Evolutionary conservation across 2,329 filamentous ascomycete genomes (phyloP).

Genomic region (Botrytis aclada): DNA sequence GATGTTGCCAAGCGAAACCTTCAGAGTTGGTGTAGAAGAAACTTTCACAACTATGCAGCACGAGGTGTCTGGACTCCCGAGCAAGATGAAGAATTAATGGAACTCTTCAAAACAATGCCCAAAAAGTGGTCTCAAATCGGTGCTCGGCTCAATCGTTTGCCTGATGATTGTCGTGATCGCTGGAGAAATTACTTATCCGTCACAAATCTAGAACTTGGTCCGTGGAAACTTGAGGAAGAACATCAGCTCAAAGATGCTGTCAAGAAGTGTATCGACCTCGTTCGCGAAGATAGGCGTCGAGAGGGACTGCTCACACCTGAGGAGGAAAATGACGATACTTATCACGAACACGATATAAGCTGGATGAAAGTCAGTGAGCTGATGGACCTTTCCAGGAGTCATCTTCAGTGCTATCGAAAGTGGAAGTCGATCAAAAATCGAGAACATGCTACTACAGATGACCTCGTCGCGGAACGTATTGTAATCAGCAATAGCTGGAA

Average conservation of each 20-base stretch:
- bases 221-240: slow-evolving; percentile 63
- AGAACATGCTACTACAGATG: slow-evolving; percentile 28
- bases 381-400: slow-evolving; percentile 60
- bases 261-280: slow-evolving; percentile 48
- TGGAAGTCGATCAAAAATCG: slow-evolving; percentile 53
- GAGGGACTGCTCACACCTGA: slow-evolving; percentile 35
- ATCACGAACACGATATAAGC: slow-evolving; percentile 54
- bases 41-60: slow-evolving; percentile 63
- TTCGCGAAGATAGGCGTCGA: slow-evolving; percentile 41
- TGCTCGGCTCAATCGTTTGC: slow-evolving; percentile 59
- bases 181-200: slow-evolving; percentile 66
- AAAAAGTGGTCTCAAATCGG: slow-evolving; percentile 62
- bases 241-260: slow-evolving; percentile 44
- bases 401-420: slow-evolving; percentile 66
- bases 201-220: slow-evolving; percentile 47
- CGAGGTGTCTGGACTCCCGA: slow-evolving; percentile 58
- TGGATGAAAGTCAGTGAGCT: slow-evolving; percentile 63
- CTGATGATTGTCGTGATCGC: slow-evolving; percentile 65
- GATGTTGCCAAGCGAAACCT: slow-evolving; percentile 52
- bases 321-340: slow-evolving; percentile 31
- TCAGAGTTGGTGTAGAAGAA: slow-evolving; percentile 56
- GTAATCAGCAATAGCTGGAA: slow-evolving; percentile 42
- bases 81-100: slow-evolving; percentile 53
- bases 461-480: slow-evolving; percentile 20
- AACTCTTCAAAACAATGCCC: slow-evolving; percentile 44